phyloP scores from a whole-genome alignment of 1,284 basidiomycete species.

The Earliella scabrosa region DNA sequence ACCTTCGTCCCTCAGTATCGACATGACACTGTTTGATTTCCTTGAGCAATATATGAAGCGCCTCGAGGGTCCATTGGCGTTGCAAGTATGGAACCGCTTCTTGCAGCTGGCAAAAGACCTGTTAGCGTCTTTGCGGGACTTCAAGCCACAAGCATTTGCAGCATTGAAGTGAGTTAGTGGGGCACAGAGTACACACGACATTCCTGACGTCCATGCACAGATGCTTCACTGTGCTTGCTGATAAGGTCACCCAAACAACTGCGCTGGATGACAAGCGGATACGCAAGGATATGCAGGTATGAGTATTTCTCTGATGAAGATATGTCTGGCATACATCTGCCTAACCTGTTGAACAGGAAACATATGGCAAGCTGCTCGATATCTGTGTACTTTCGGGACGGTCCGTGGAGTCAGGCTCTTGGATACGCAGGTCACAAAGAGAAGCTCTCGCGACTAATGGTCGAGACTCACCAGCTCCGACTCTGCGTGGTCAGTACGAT shows the following conservation, averaged over 20 bases:
- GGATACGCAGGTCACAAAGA: constrained; percentile 73
- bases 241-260: constrained; percentile 87
- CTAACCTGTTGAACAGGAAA: constrained; percentile 55
- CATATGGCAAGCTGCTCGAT: constrained; percentile 86
- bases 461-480: constrained; percentile 70
- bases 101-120: constrained; percentile 85
- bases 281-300: constrained; percentile 88
- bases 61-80: constrained; percentile 86
- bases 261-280: constrained; percentile 89
- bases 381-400: constrained; percentile 79
- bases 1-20: constrained; percentile 50
- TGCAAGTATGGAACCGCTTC: constrained; percentile 90
- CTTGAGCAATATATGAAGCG: constrained; percentile 87
- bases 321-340: neutral
- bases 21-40: constrained; percentile 78
- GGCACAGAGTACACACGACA: too few relatives aligned
- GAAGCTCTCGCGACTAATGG: constrained; percentile 63
- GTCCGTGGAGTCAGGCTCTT: constrained; percentile 77
- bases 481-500: constrained; percentile 46
- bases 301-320: too few relatives aligned
- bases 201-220: constrained; percentile 49
- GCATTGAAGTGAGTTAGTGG: constrained; percentile 62
- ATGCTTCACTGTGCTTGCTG: constrained; percentile 80
- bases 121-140: constrained; percentile 60
- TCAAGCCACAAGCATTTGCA: constrained; percentile 75